Evolutionary conservation across 1,284 basidiomycete species (phyloP).

Genomic region (Chondrostereum purpureum): DNA sequence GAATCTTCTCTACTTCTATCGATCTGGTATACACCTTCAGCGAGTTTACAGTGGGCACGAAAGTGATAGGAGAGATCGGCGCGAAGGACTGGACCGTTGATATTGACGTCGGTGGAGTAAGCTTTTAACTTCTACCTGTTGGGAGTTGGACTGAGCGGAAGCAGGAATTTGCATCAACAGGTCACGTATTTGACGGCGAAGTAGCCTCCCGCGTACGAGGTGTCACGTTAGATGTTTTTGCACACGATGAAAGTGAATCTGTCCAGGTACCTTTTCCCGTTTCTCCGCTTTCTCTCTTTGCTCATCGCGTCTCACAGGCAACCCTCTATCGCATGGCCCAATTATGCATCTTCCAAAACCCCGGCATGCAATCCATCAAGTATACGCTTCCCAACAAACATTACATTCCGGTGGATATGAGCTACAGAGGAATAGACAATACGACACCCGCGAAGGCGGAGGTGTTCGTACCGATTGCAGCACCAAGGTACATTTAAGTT

Average conservation of each 20-base stretch:
- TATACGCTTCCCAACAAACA: slow-evolving; percentile 93
- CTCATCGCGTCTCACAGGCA: slow-evolving; percentile 41
- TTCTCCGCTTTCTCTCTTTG: slow-evolving; percentile 6
- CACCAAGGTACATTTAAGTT: slow-evolving; percentile 53
- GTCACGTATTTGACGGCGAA: slow-evolving; percentile 57
- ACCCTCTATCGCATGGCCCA: slow-evolving; percentile 89
- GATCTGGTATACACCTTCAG: slow-evolving; percentile 66
- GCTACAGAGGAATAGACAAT: slow-evolving; percentile 35
- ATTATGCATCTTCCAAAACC: slow-evolving; percentile 63
- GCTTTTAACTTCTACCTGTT: too few relatives aligned
- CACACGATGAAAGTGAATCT: slow-evolving; percentile 82
- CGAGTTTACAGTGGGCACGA: slow-evolving; percentile 18
- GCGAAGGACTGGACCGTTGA: background rate
- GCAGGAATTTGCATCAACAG: slow-evolving; percentile 13
- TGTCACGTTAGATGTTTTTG: slow-evolving; percentile 79
- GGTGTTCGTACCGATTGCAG: slow-evolving; percentile 76
- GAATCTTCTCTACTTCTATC: slow-evolving; percentile 85
- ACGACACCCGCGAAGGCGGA: slow-evolving; percentile 44
- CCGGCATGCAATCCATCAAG: slow-evolving; percentile 52
- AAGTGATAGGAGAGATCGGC: background rate
- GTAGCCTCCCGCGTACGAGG: slow-evolving; percentile 54
- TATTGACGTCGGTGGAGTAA: background rate
- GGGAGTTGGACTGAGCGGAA: too few relatives aligned
- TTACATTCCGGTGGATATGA: slow-evolving; percentile 81
- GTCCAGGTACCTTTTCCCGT: slow-evolving; percentile 72